Evolutionary conservation across 306 rosid genomes (phyloP), one percentile per base, ranked within the genome.

Genomic region (Cicer cuneatum): DNA sequence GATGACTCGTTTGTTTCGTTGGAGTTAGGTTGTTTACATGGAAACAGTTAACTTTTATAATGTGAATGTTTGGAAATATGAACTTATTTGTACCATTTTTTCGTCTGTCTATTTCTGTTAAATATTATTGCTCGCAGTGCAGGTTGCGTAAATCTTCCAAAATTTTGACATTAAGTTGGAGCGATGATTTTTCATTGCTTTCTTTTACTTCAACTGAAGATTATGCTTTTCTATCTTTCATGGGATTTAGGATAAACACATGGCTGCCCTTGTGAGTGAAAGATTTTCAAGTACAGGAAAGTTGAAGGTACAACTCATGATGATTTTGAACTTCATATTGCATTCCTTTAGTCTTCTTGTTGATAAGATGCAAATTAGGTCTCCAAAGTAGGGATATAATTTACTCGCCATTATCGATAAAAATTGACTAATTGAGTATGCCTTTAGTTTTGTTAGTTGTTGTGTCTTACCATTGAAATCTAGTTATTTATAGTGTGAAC

Each of bases 211-310:
- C 12, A 48, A 11, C 64, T 56, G 47, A 62, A 48, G 51, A 39
- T 73, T 64, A 75, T 74, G 29, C 19, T 79, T 78, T 70, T 71
- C 10, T 24, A 12, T 37, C 39, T 73, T 45, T 78, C 72, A 2
- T 80, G 37, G 60, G 77, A 74, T 82, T 76, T 65, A 90, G 96
- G 98, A 91, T 81, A 83, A 86, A 56, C 86, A 93, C 80, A 93
- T 89, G 98, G 96, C 96, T 75, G 85, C 89, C 66, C 89, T 89
- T 0, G 97, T 88, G 75, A 81, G 77, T 51, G 94, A 91, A 87
- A 87, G 97, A 82, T 91, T 91, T 85, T 77, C 83, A 8, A 74
- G 80, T 62, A 87, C 92, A 3, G 86, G 85, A 71, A 84, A 71
- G 79, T 75, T 93, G 29, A 91, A 89, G 92, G 98, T 93, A 87